Evolutionary conservation across 495 filamentous ascomycete species (phyloP), one percentile per base, ranked within the genome.

Genomic region (Lentithecium fluviatile): DNA sequence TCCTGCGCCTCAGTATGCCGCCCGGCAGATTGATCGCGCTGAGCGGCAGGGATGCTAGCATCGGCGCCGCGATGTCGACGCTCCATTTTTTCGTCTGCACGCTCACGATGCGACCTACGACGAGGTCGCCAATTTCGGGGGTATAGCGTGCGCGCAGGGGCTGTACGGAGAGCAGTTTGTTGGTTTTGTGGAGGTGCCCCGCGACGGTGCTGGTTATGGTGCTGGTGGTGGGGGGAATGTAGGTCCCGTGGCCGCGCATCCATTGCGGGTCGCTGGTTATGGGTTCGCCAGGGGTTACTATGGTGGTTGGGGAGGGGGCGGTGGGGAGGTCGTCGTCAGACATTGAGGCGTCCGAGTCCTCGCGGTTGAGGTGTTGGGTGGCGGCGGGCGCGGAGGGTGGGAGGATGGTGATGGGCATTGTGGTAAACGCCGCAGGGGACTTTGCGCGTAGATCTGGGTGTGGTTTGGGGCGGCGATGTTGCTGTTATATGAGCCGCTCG

Each of bases 71-170:
- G 45, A 98, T 86, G 70, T 98, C 95, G 62, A 97, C 93, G 61
- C 87, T 88, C 94, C 94, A 98, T 25, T 92, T 86, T 71, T 85
- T 84, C 6, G 86, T 82, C 69, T 96, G 91, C 15, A 97, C 94
- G 69, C 92, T 88, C 60, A 93, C 84, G 64, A 98, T 96, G 58
- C 94, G 86, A 38, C 94, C 95, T 5, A 98, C 86, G 3, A 98
- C 89, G 2, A 97, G 80, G 74, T 98, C 94, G 58, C 94, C 94
- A 61, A 98, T 95, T 72, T 96, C 91, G 25, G 94, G 94, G 0
- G 83, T 89, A 76, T 98, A 98, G 37, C 95, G 88, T n/a, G 94
- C 89, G 46, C 90, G 88, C 1, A 98, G 79, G 0, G 94, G 91
- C 2, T 83, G 81, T 40, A 98, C 88, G 32, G 89, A 95, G 48